Evolutionary conservation across 441 rosid genomes (phyloP).

Genomic region (Rhodomyrtus psidioides): DNA sequence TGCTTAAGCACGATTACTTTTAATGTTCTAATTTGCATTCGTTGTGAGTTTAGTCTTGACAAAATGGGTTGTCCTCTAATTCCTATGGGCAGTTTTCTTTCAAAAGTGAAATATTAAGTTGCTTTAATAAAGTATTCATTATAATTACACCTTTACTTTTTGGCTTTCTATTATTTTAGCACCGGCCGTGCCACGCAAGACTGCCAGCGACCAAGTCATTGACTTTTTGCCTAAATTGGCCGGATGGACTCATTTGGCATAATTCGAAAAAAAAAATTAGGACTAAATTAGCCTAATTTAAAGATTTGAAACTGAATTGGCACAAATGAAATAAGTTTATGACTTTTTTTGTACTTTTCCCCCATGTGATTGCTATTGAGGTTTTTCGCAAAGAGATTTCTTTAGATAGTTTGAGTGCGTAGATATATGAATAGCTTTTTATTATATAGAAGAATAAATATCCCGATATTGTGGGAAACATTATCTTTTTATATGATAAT

Average conservation of each 20-base stretch:
- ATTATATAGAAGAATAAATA: background rate
- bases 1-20: accelerated
- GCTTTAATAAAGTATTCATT: background rate
- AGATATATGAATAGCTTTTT: background rate
- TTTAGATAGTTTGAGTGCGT: background rate
- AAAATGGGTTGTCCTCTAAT: background rate
- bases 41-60: background rate
- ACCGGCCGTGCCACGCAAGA: too few species aligned
- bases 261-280: too few species aligned
- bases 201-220: too few species aligned
- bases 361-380: background rate
- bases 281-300: too few species aligned
- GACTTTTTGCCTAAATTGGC: too few species aligned
- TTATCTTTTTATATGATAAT: background rate
- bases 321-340: too few species aligned
- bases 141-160: background rate
- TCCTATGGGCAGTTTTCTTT: background rate
- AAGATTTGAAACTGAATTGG: too few species aligned
- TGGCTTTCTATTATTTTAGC: background rate
- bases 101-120: background rate
- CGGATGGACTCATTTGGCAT: too few species aligned
- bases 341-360: background rate
- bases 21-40: background rate
- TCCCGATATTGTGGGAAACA: background rate
- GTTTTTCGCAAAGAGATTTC: background rate